Percentiles rank a stretch among this genome's conserved stretches.
phyloP scores from a whole-genome alignment of 2,329 filamentous ascomycete species.

The Periconia sp. region DNA sequence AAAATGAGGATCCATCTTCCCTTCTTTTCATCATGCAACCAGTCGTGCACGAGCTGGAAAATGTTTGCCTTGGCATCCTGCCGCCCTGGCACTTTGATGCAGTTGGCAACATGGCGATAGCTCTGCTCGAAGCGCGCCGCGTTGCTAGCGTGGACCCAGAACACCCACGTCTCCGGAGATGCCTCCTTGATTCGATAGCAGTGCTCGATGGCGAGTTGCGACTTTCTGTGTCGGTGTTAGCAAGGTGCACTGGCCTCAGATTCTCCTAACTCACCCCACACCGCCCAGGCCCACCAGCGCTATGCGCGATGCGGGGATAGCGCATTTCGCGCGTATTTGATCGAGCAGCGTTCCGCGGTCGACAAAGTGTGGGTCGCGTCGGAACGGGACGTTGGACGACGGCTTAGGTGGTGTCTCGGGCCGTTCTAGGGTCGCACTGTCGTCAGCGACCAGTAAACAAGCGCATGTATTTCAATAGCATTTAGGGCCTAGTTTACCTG shows the following conservation, averaged over 20 bases:
- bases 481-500: no score
- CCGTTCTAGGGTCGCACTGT: background rate
- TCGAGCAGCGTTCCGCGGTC: constrained; percentile 15
- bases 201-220: constrained; percentile 12
- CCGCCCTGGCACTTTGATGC: constrained; percentile 8
- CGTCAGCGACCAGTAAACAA: no score
- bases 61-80: constrained; percentile 11
- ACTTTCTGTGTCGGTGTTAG: constrained; percentile 6
- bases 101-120: constrained; percentile 12
- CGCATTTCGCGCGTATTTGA: constrained; percentile 27
- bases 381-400: constrained; percentile 19
- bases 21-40: constrained; percentile 13
- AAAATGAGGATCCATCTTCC: constrained; percentile 17
- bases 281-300: constrained; percentile 20
- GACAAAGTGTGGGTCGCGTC: constrained; percentile 23
- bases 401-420: constrained; percentile 2
- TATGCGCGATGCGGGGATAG: constrained; percentile 24
- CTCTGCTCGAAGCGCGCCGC: constrained; percentile 14
- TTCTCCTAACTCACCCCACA: constrained; percentile 8
- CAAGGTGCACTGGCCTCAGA: no score
- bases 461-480: no score
- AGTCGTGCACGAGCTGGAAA: constrained; percentile 11
- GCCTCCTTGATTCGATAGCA: constrained; percentile 4
- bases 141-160: constrained; percentile 14
- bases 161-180: constrained; percentile 10